Evolutionary conservation across 2,329 filamentous ascomycete genomes (phyloP), one percentile per base, ranked within the genome.

Genomic region (Aspergillus viridinutans): DNA sequence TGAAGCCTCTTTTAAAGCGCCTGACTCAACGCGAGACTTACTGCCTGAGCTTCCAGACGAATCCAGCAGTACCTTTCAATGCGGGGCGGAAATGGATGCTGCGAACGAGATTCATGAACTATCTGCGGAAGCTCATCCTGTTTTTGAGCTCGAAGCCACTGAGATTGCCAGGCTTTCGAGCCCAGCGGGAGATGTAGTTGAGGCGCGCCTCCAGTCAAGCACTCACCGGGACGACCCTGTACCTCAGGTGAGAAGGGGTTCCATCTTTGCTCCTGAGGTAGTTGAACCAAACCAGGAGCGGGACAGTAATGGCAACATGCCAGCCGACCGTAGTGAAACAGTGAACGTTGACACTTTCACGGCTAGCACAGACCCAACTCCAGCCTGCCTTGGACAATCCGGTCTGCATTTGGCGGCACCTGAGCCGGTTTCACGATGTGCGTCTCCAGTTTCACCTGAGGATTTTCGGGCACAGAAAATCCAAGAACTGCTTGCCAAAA

Each of bases 231-330:
- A 74, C 28, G 74, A 77, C 40, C 64, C 66, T 49, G 58, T 72
- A 23, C 63, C 59, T 9, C 53, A 70, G 26, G 57, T 70, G 17
- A 73, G 73, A 58, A 69, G 76, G 61, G 77, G 75, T 2, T 75
- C 78, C 54, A 70, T 69, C 14, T 76, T 78, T 61, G 78, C 78
- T 3, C 79, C 79, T 12, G 78, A 82, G 56, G 74, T 75, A 8
- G 65, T 80, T 5, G 65, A 69, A n/a, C 38, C 57, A 4, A 59
- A 64, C 12, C 42, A 58, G 62, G 42, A 59, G 54, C 29, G 64
- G 49, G 21, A 61, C 58, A 25, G 58, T 56, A 20, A 49, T 35
- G 32, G 49, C 9, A 40, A 4, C 3, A 25, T 50, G 3, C 47
- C 57, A 29, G 23, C 21, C 17, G 28, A 17, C 14, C 6, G 10